These are phyloP conservation scores for Penicillium sumatraense DNA, from an alignment of 2,329 filamentous ascomycete species.

Conservation along the genomic window DNA sequence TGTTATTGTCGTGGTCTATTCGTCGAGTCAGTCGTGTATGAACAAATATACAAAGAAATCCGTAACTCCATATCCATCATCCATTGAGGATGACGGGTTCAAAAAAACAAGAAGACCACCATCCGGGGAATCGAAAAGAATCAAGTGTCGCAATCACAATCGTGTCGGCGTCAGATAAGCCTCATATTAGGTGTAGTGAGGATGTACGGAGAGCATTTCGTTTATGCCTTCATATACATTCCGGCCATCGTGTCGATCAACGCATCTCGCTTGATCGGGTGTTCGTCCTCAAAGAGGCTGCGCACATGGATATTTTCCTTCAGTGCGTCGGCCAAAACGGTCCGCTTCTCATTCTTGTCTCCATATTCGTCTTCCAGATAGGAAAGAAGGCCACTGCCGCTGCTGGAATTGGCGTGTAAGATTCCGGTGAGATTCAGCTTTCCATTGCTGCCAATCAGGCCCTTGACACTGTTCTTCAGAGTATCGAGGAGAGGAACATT, in stretches of 20 bases:
- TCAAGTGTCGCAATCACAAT: constrained; percentile 13
- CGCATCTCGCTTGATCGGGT: constrained; percentile 20
- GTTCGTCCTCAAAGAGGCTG: constrained; percentile 12
- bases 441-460: constrained; percentile 20
- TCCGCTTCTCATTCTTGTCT: background rate
- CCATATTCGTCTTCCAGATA: background rate
- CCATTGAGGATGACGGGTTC: background rate
- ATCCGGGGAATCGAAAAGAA: constrained; percentile 19
- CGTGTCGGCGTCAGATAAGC: constrained; percentile 17
- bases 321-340: constrained; percentile 6
- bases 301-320: constrained; percentile 9
- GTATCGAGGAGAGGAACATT: constrained; percentile 31
- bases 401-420: constrained; percentile 8
- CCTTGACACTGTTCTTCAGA: constrained; percentile 37
- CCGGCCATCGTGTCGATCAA: constrained; percentile 18
- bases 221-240: constrained; percentile 9
- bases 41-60: constrained; percentile 10
- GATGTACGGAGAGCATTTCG: background rate
- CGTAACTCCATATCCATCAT: constrained; percentile 14
- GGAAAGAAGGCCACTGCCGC: background rate
- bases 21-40: constrained; percentile 4
- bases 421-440: constrained; percentile 21
- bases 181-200: background rate
- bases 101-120: background rate
- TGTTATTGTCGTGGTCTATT: background rate